phyloP scores from a whole-genome alignment of 345 rosid species.

The Linum lewisii region DNA sequence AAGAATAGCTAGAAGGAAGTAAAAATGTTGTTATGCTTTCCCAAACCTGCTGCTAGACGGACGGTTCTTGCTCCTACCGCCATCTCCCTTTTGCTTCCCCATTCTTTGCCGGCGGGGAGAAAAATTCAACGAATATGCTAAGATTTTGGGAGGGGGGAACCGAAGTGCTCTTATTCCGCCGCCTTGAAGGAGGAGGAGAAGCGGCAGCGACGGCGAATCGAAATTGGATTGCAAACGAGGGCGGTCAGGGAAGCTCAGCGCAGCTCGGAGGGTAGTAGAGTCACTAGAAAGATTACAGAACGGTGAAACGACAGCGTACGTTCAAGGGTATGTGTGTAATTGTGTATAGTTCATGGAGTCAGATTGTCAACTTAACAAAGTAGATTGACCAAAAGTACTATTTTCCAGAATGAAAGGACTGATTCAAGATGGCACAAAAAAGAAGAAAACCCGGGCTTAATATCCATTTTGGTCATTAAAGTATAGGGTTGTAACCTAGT shows the following conservation, averaged over 20 bases:
- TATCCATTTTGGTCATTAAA: too few species aligned
- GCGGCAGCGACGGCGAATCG: not conserved
- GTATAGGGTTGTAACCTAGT: too few species aligned
- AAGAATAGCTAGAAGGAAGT: not conserved
- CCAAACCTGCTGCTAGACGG: constrained; percentile 93
- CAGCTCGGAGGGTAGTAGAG: too few species aligned
- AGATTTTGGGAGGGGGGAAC: not conserved
- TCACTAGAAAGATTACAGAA: too few species aligned
- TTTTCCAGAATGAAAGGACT: too few species aligned
- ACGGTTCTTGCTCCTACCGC: constrained; percentile 66
- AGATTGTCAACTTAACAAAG: too few species aligned
- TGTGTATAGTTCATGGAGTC: too few species aligned
- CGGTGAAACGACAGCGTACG: too few species aligned
- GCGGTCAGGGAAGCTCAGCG: not conserved
- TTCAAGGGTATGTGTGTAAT: too few species aligned
- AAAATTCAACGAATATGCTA: not conserved
- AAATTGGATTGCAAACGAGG: not conserved
- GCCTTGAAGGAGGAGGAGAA: not conserved
- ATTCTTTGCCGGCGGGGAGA: constrained; percentile 15
- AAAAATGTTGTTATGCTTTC: not conserved
- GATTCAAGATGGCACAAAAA: too few species aligned
- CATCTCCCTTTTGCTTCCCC: constrained; percentile 86
- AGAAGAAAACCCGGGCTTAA: too few species aligned
- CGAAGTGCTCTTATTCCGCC: not conserved
- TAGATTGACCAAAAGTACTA: too few species aligned